Percentiles rank a stretch among this genome's conserved stretches.
phyloP scores from a whole-genome alignment of 805 yeast species.

The Debaryomyces hansenii region DNA sequence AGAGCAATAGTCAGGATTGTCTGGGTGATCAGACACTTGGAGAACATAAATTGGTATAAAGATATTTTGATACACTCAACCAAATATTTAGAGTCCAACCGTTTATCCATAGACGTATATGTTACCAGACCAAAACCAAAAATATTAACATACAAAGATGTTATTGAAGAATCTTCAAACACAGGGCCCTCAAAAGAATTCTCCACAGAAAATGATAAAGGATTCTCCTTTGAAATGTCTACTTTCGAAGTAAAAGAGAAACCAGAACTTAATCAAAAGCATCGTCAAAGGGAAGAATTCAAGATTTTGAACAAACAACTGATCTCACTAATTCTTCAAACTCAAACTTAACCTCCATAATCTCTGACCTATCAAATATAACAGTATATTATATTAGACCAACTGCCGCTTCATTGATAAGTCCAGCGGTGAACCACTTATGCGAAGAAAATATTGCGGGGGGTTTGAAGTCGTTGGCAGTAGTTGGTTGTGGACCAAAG shows the following conservation, averaged over 20 bases:
- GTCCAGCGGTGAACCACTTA: conserved; percentile 9
- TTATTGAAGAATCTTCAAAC: background rate
- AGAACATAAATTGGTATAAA: conserved; percentile 37
- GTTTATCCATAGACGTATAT: conserved; percentile 24
- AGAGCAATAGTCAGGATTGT: conserved; percentile 25
- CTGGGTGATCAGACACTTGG: conserved; percentile 29
- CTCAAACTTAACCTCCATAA: background rate
- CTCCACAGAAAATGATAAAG: too few species aligned
- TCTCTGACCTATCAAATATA: background rate
- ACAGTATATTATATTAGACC: conserved; percentile 16
- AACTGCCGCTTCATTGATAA: conserved; percentile 14
- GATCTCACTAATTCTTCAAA: too few species aligned
- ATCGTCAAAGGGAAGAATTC: background rate
- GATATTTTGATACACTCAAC: conserved; percentile 29
- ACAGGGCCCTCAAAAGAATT: too few species aligned
- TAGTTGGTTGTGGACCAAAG: conserved; percentile 42
- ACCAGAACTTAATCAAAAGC: background rate
- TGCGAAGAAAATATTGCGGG: conserved; percentile 9
- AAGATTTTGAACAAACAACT: background rate
- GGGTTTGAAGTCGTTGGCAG: conserved; percentile 32
- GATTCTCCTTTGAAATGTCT: too few species aligned
- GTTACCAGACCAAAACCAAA: conserved; percentile 13
- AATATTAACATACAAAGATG: background rate
- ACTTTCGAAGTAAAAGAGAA: too few species aligned
- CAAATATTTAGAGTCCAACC: conserved; percentile 20